Evolutionary conservation across 208 protist species (phyloP), one percentile per base, ranked within the genome.

Genomic region (Polymyxa betae): DNA sequence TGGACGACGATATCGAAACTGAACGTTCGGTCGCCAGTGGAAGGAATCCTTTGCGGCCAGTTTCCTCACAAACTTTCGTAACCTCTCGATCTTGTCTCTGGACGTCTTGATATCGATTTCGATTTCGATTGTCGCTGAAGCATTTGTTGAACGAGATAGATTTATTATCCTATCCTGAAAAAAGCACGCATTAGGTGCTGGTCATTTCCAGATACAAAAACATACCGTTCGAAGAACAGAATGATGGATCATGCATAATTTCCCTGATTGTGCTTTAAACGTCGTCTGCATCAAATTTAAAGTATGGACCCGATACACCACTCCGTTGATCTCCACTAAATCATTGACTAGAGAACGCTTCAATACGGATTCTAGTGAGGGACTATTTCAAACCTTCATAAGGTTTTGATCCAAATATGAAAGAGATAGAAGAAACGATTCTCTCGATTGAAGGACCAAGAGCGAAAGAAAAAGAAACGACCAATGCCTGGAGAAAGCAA

Each of bases 321-420:
- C 16, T 5, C 35, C 72, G 72, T 43, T 43, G 5, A 82, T 82
- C 35, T 45, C 40, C 35, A 82, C 72, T n/a, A 82, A n/a, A n/a
- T 82, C 72, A n/a, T 82, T 82, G 16, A 82, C 72, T 82, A 45
- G 16, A 5, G n/a, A 5, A 82, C 10, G 16, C 5, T 5, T 38
- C 35, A n/a, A 20, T 82, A 43, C 10, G 72, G n/a, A 43, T 40
- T 35, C 5, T 5, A 40, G 72, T 35, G 72, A 35, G 35, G 35
- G 72, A 82, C 72, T 16, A 40, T 43, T 35, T 43, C 72, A 43
- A 38, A 82, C 72, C 72, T 82, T 82, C 72, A 43, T 82, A 82
- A 5, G 72, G 72, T 20, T 82, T 82, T 5, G 72, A 40, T 12
- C 40, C n/a, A 43, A 82, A 82, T 35, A 82, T 35, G n/a, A 82